Base-by-base conservation (phyloP, 257 asterid species). In the Mentha longifolia region DNA sequence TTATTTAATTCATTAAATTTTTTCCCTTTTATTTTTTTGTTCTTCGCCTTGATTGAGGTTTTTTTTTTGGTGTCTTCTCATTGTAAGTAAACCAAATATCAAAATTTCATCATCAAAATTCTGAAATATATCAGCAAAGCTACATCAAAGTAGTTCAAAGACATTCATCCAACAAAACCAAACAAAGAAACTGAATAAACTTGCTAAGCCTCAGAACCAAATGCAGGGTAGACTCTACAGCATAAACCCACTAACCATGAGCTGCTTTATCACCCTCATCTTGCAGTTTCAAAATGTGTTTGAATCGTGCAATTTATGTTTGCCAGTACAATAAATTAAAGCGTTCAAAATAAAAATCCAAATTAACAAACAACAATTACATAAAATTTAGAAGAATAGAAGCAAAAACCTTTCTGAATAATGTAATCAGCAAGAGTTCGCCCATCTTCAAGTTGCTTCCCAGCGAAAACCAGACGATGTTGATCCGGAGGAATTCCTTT, bases 391-490 rank as follows among this genome's bases (percentile, higher is more conserved):
- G 4, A 28, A n/a, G 13, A 39, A 1, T 17, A 51, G 41, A 12
- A 6, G 12, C 3, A 42, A 71, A 64, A 25, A 84, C 89, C 86
- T 77, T 84, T 81, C 72, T 84, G 89, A 56, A 84, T 81, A 72
- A 79, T 84, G 43, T 84, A 81, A 68, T 84, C 88, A 37, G 88
- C 88, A 33, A 84, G 81, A 17, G 86, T 79, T 15, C 83, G 83
- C 22, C 89, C 89, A 75, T 84, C 89, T 70, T 82, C 87, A 31
- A 85, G 84, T 74, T 85, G 86, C 73, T 85, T 85, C 43, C 87
- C 87, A 42, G 90, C 87, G 76, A 85, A 82, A 73, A 85, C 80
- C 79, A 82, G 52, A 16, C 89, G 82, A 81, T 85, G 87, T 68
- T 85, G 86, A 66, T 85, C 86, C 61, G 90, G 84, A 49, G 86